Base-by-base conservation (phyloP, 345 rosid genomes). In the Hibiscus mutabilis region DNA sequence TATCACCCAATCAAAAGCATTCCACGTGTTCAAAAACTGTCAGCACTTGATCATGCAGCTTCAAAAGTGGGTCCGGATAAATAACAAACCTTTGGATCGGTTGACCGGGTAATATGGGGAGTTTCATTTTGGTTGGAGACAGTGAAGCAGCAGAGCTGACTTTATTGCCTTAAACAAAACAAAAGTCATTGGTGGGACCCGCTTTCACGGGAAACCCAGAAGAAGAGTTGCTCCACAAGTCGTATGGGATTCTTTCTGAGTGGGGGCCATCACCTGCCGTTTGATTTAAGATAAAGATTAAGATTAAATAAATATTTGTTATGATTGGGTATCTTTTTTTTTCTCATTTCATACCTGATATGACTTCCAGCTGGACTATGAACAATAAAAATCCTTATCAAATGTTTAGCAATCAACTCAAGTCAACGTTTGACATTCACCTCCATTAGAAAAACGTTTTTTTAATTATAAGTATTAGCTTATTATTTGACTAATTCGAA, bases 71-170 rank as follows among this genome's bases (percentile, higher is more conserved):
- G 27, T 25, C 78, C 79, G 86, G 1, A 59, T 1, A 31, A 44
- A 35, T 35, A 70, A 46, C 79, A 5, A 79, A 77, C 85, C 88
- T 88, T 84, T 82, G 69, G 86, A 80, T 83, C 5, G 46, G 19
- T 66, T 72, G 76, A 78, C 42, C 70, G 21, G 53, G 63, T 71
- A 64, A 78, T 72, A 59, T 14, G 13, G 70, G 76, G 44, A 8
- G 12, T 40, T 10, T 40, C 44, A 6, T 64, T 19, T 64, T 10
- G 51, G 89, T 78, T 76, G 88, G 83, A 67, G 84, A 86, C 87
- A 82, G 83, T 69, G 75, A 61, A 84, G 82, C 25, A 73, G 19
- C 0, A 16, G 84, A 72, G 93, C 84, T 86, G 90, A 86, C 93
- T 79, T 8, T 66, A 35, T 79, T 49, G 63, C 80, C 2, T 81